Evolutionary conservation across 805 yeast species (phyloP), one percentile per base, ranked within the genome.

Genomic region (Alloascoidea africana): DNA sequence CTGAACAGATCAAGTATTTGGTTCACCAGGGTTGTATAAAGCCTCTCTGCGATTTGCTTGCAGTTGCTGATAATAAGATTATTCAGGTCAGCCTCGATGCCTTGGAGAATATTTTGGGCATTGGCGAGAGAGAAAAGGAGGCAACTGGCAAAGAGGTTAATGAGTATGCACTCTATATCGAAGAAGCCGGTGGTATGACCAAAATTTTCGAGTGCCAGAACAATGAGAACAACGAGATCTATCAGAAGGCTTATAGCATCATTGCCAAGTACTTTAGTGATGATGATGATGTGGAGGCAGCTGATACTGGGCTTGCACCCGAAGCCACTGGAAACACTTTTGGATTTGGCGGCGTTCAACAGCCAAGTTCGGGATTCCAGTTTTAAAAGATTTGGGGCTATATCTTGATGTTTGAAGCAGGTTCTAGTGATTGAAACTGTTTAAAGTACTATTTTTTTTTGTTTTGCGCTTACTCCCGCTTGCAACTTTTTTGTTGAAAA

Each of bases 141-240:
- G 67, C 76, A 39, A 67, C 72, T 42, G 82, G 80, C 40, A 56
- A 76, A 14, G 59, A 68, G 36, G 68, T 76, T 51, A 91, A 91
- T 61, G 84, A 82, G 57, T 80, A 87, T 55, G 95, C 97, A 17
- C 70, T 86, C 44, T 85, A 62, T 62, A 82, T 91, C 54, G 98
- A 91, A 64, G 96, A 89, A 58, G 96, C 96, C 34, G 97, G 96
- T 51, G 98, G 98, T 44, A 80, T 86, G 76, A 97, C 91, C 59
- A 87, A 84, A 65, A 89, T 91, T 50, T 80, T 81, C 59, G 85
- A 83, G 43, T 82, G 94, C 56, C 98, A 91, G 68, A 74, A 70
- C 56, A 86, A 84, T 62, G 83, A 76, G 53, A 91, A 89, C 60
- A 93, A 89, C 55, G 83, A 79, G 54, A 83, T 91, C 53, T 91